Conservation (phyloP, 345 rosid genomes). For the Salix suchowensis region DNA sequence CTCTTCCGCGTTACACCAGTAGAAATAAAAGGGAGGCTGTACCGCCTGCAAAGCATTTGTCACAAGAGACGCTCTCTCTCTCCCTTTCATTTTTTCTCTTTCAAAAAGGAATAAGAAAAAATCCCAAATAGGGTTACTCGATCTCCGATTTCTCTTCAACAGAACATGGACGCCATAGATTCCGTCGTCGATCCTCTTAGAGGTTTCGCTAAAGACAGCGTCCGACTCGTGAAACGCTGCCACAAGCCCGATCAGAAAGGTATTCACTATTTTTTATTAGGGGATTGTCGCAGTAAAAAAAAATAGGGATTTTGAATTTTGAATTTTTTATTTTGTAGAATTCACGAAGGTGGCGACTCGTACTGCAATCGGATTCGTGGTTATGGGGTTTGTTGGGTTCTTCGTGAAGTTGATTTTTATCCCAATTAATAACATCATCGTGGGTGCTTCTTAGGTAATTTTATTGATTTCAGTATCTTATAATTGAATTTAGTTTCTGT, state of each 20-base stretch:
- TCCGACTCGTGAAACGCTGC: slow-evolving; percentile 74
- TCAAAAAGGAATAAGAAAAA: too few species aligned
- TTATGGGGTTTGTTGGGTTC: slow-evolving; percentile 86
- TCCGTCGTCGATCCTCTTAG: slow-evolving; percentile 63
- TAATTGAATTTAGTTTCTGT: neutral
- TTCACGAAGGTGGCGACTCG: slow-evolving; percentile 76
- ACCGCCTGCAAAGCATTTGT: neutral
- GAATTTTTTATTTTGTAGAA: slow-evolving; percentile 27
- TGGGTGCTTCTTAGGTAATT: slow-evolving; percentile 55
- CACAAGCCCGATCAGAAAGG: slow-evolving; percentile 84
- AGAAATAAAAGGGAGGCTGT: neutral
- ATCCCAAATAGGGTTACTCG: neutral
- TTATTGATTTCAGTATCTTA: neutral
- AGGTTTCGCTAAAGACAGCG: slow-evolving; percentile 72
- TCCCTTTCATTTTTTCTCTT: neutral
- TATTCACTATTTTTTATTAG: neutral
- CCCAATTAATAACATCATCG: slow-evolving; percentile 86
- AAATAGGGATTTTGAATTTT: neutral
- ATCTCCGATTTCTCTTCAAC: neutral
- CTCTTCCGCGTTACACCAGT: neutral
- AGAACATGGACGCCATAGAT: slow-evolving; percentile 61
- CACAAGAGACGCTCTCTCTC: neutral
- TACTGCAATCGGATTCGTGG: slow-evolving; percentile 81
- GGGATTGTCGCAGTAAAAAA: neutral
- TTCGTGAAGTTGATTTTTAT: slow-evolving; percentile 77